Evolutionary conservation across 768 basidiomycete genomes (phyloP), one percentile per base, ranked within the genome.

Genomic region (Mycena metata): DNA sequence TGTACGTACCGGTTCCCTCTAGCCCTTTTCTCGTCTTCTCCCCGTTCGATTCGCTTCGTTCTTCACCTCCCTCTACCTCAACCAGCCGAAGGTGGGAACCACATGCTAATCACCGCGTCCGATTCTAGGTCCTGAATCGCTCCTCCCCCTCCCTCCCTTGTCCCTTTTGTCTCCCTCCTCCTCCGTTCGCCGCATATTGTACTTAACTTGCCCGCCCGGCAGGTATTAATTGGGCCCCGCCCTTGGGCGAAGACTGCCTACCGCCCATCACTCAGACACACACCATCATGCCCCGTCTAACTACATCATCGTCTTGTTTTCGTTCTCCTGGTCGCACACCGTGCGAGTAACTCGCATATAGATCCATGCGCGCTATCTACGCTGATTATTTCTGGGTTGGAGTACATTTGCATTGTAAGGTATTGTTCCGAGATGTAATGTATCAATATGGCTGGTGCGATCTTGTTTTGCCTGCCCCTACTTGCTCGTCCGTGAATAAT

Each of bases 1-100:
- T 96, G 94, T 96, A 86, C 89, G 94, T 91, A 70, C 66, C 57
- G 16, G 55, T 42, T 76, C 70, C 77, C 75, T 67, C 21, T 58
- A 58, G 30, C 57, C 56, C 21, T 77, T 74, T 66, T 23, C 52
- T 58, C 43, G 49, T 69, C 35, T 45, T 26, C 21, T 26, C 35
- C 42, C 64, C 50, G 63, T 64, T 54, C 67, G 39, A 39, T 75
- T 57, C 59, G 52, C 52, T 66, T n/a, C n/a, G n/a, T n/a, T 74
- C 58, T 67, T 51, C 58, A 63, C 50, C 45, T 64, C 45, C 50
- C 64, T 67, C 55, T 60, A 73, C 73, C 73, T 76, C 74, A 73
- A 78, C 60, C 5, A 47, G 35, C 58, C 24, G 61, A 67, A 72
- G 70, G 70, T 72, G 70, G 67, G 70, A 71, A 67, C 51, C 45